phyloP scores from a whole-genome alignment of 2,329 filamentous ascomycete species.

The Blastomyces parvus region DNA sequence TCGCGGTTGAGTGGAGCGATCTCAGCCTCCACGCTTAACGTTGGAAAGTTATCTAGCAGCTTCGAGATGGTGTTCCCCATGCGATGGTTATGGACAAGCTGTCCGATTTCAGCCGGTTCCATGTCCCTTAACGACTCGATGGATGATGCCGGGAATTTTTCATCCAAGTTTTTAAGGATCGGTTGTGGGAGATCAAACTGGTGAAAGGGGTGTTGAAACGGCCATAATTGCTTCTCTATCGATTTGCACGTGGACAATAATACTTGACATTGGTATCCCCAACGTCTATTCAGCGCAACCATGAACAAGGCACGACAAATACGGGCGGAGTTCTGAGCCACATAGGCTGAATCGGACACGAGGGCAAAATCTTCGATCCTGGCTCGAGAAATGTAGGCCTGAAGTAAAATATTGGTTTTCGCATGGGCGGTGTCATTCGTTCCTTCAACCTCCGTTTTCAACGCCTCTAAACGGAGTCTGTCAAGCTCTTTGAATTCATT shows the following conservation, averaged over 20 bases:
- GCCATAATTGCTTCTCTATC: conserved; percentile 92
- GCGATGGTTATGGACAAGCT: conserved; percentile 78
- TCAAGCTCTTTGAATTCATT: conserved; percentile 82
- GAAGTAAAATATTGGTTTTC: conserved; percentile 92
- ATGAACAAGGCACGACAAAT: conserved; percentile 95
- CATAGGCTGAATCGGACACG: conserved; percentile 83
- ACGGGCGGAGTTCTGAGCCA: conserved; percentile 87
- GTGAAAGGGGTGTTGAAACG: conserved; percentile 85
- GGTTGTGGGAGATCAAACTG: conserved; percentile 87
- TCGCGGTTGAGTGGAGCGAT: conserved; percentile 93
- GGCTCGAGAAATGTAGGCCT: conserved; percentile 83
- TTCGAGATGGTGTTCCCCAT: conserved; percentile 76
- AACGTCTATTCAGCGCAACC: conserved; percentile 88
- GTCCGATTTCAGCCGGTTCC: conserved; percentile 82
- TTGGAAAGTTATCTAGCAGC: conserved; percentile 84
- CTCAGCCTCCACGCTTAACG: conserved; percentile 79
- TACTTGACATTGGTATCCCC: conserved; percentile 92
- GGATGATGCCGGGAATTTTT: conserved; percentile 61
- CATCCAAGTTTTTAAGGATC: conserved; percentile 72
- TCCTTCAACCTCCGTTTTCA: conserved; percentile 69
- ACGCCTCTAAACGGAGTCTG: conserved; percentile 58
- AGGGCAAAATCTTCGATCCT: conserved; percentile 89
- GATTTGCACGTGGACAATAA: conserved; percentile 89
- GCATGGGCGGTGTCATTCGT: conserved; percentile 60
- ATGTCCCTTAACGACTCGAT: conserved; percentile 85